These are phyloP conservation scores for Sungouiella thailandica DNA, from an alignment of 805 yeast genomes.

Conservation along the genomic window DNA sequence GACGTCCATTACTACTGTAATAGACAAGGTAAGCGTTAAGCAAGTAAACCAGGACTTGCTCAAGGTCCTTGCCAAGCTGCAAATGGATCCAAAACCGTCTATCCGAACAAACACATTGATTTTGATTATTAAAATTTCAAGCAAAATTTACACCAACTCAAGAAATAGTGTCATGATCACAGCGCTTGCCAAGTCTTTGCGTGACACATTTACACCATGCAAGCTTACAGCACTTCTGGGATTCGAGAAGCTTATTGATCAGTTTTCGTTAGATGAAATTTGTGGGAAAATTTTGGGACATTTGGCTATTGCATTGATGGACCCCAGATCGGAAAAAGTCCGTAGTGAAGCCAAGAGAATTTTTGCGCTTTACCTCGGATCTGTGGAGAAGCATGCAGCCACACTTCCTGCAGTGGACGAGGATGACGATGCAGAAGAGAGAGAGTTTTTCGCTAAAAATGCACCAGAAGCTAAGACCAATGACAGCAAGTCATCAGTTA, in stretches of 20 bases:
- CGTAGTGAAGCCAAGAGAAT: constrained; percentile 67
- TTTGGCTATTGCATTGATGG: constrained; percentile 78
- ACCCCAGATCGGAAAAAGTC: constrained; percentile 58
- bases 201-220: constrained; percentile 73
- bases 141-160: constrained; percentile 47
- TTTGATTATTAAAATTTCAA: constrained; percentile 61
- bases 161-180: constrained; percentile 77
- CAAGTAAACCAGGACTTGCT: constrained; percentile 84
- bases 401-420: constrained; percentile 30
- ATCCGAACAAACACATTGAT: constrained; percentile 75
- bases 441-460: constrained; percentile 28
- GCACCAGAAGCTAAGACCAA: constrained; percentile 13
- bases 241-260: constrained; percentile 56
- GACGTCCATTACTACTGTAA: constrained; percentile 56
- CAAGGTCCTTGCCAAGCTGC: constrained; percentile 75
- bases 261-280: constrained; percentile 68
- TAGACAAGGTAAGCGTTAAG: constrained; percentile 64
- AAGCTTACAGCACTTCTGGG: constrained; percentile 75
- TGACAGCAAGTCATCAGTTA: too few relatives aligned
- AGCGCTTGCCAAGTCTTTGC: constrained; percentile 78
- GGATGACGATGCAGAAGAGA: constrained; percentile 35
- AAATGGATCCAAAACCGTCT: constrained; percentile 69
- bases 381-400: constrained; percentile 36
- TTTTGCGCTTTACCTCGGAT: constrained; percentile 50
- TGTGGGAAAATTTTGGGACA: constrained; percentile 80